Base-by-base conservation (phyloP, 495 filamentous ascomycete species). In the Xylaria grammica region DNA sequence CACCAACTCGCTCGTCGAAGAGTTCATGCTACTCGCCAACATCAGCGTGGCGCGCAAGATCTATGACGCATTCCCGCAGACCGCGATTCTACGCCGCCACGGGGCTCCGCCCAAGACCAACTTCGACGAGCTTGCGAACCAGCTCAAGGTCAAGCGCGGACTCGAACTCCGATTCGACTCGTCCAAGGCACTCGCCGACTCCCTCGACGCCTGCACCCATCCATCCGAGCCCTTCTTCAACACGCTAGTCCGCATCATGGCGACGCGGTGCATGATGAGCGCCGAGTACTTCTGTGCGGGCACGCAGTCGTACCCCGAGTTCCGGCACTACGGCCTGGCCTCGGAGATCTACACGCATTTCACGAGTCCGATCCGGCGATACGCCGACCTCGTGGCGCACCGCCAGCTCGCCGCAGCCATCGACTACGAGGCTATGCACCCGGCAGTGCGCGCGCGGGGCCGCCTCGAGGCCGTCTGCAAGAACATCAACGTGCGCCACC, bases 11-110 rank as follows among this genome's bases (percentile, higher is more conserved):
- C 84, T 99, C 7, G 95, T 99, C 26, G 95, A 99, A 72, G 95
- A 99, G 70, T 98, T 99, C 82, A 99, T 99, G 95, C 84, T 98
- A 71, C 91, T 98, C 72, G 95, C 96, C 81, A 99, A 98, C 77
- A 97, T 91, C 72, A 91, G 87, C 64, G 95, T 99, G 26, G 95
- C 93, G 7, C 79, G 85, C 42, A 96, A 91, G 71, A 92, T 96
- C 68, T 91, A 94, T 79, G 83, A 89, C 55, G 86, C 92, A 13
- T 98, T 97, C 80, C 93, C 95, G 0, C 94, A 97, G 75, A 98
- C 94, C 1, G 96, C 96, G 44, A 86, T 99, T 72, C 86, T 99
- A 9, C 91, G 95, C 54, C 87, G 95, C 34, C 95, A 99, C 82
- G 91, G 86, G 34, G 89, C 94, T 13, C 95, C 95, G 1, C 95